Evolutionary conservation across 768 basidiomycete genomes (phyloP).

Genomic region (Mycena olivaceomarginata): DNA sequence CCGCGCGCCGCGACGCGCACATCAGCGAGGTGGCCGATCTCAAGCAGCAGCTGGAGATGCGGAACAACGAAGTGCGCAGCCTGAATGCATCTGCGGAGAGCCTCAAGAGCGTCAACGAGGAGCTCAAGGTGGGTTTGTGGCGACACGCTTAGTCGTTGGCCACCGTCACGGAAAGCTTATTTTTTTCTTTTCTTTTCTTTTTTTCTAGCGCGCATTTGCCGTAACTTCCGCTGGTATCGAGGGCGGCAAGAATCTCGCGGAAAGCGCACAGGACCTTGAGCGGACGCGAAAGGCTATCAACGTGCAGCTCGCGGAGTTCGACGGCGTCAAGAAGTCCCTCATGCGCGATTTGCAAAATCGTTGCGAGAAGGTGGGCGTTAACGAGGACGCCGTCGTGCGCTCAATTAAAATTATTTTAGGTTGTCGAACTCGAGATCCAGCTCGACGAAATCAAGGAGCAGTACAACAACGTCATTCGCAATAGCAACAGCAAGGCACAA

Average conservation of each 20-base stretch:
- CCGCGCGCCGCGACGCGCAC: conserved; percentile 93
- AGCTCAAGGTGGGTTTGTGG: conserved; percentile 86
- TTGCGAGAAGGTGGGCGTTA: conserved; percentile 91
- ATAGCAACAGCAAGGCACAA: conserved; percentile 98
- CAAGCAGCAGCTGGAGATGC: conserved; percentile 92
- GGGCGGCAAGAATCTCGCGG: conserved; percentile 96
- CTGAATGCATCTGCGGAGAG: conserved; percentile 93
- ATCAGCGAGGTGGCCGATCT: conserved; percentile 89
- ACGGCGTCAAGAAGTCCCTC: conserved; percentile 98
- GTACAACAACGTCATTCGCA: conserved; percentile 98
- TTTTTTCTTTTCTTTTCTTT: conserved; percentile 21
- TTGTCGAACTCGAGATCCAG: conserved; percentile 99
- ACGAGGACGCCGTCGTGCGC: not conserved
- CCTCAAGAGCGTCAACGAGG: conserved; percentile 97
- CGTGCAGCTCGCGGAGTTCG: conserved; percentile 98
- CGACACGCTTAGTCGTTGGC: conserved; percentile 1
- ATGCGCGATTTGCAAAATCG: conserved; percentile 99
- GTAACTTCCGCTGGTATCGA: conserved; percentile 98
- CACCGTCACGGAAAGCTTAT: conserved; percentile 40
- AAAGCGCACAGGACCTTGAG: conserved; percentile 98
- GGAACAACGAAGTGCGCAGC: conserved; percentile 87
- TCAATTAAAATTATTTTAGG: conserved; percentile 67
- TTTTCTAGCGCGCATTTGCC: conserved; percentile 91
- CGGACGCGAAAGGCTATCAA: conserved; percentile 97
- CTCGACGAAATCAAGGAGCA: conserved; percentile 99